phyloP scores from a whole-genome alignment of 495 filamentous ascomycete genomes.

The Clavariopsis aquatica region DNA sequence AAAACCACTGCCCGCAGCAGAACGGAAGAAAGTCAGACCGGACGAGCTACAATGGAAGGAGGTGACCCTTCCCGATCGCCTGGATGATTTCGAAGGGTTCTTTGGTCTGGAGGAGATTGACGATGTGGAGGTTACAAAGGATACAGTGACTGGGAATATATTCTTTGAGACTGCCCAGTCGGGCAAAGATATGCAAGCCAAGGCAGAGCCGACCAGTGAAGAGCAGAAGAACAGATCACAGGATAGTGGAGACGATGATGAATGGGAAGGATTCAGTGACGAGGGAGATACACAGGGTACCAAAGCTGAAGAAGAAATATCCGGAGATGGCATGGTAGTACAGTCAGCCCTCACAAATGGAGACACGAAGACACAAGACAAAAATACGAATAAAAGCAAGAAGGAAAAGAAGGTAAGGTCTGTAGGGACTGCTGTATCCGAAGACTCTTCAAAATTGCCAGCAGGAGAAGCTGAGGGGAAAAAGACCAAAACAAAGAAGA shows the following conservation, averaged over 20 bases:
- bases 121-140: conserved; percentile 75
- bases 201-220: conserved; percentile 1
- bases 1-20: conserved; percentile 7
- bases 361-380: neutral
- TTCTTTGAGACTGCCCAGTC: conserved; percentile 36
- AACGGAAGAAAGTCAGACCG: conserved; percentile 42
- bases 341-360: conserved; percentile 12
- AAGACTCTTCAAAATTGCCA: neutral
- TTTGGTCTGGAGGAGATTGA: conserved; percentile 92
- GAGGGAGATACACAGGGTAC: conserved; percentile 12
- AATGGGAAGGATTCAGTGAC: conserved; percentile 61
- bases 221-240: neutral
- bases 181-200: neutral
- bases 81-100: conserved; percentile 93
- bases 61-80: conserved; percentile 78
- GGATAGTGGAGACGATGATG: conserved; percentile 44
- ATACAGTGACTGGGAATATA: conserved; percentile 56
- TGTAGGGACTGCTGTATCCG: neutral
- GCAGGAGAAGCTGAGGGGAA: conserved; percentile 45
- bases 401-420: neutral
- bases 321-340: conserved; percentile 41
- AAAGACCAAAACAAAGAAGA: conserved; percentile 43
- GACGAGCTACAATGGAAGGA: conserved; percentile 79
- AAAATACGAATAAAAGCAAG: conserved; percentile 3
- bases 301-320: neutral